These are phyloP conservation scores for Candolleomyces aberdarensis DNA, from an alignment of 768 basidiomycete genomes.

Conservation along the genomic window DNA sequence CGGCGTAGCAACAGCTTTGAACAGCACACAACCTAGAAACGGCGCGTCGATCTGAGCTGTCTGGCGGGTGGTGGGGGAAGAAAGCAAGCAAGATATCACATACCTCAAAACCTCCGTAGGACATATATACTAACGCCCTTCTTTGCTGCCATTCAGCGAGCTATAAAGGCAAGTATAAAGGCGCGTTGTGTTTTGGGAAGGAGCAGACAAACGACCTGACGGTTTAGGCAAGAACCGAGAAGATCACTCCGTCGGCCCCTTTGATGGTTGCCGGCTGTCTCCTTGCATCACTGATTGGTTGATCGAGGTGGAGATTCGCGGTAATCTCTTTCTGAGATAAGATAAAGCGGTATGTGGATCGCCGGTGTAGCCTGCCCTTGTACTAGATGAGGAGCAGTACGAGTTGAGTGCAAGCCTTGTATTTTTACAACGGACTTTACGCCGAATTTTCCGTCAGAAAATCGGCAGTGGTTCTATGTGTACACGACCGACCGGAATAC, in stretches of 20 bases:
- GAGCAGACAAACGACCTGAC: slow-evolving; percentile 4
- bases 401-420: no score
- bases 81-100: background rate
- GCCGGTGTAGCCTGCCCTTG: no score
- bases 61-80: background rate
- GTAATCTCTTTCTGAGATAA: background rate
- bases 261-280: background rate
- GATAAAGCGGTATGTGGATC: no score
- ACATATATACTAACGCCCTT: background rate
- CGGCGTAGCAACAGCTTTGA: background rate
- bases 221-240: background rate
- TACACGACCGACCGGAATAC: no score
- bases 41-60: background rate
- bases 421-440: no score
- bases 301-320: background rate
- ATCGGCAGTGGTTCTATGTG: no score
- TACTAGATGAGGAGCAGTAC: no score
- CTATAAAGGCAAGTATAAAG: slow-evolving; percentile 5
- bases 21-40: background rate
- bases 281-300: background rate
- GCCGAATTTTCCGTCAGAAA: no score
- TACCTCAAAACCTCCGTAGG: background rate
- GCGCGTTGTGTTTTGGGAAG: slow-evolving; percentile 2
- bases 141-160: background rate
- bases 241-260: background rate